Percentiles rank a stretch among this genome's conserved stretches.
phyloP scores from a whole-genome alignment of 108 stramenopile genomes.

The Aurantiochytrium sp. region DNA sequence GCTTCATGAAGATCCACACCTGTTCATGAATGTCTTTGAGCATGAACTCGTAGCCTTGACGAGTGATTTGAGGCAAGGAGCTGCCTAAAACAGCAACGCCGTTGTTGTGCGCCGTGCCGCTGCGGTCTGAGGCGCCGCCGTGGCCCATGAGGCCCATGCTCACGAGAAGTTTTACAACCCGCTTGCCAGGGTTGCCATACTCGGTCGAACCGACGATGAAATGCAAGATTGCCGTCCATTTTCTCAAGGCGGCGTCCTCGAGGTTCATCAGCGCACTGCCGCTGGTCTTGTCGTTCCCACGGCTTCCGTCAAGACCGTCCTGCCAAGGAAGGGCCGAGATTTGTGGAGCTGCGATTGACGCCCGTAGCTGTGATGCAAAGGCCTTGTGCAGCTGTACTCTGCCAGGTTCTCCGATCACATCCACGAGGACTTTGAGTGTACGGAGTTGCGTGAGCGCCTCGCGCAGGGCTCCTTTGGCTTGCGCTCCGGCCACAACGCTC shows the following conservation, averaged over 20 bases:
- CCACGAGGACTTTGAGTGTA: neutral
- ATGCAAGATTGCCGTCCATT: neutral
- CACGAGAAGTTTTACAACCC: neutral
- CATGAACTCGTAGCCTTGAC: neutral
- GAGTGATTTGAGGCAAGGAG: neutral
- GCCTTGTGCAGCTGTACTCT: neutral
- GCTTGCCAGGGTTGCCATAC: neutral
- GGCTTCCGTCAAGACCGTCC: neutral
- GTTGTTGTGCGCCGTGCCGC: neutral
- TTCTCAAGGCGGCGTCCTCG: neutral
- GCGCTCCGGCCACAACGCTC: neutral
- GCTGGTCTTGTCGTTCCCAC: neutral
- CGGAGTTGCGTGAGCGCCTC: neutral
- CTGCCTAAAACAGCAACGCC: too few species aligned
- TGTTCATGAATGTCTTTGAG: neutral
- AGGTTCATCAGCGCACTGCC: neutral
- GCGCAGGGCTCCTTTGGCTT: neutral
- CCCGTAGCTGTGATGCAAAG: neutral
- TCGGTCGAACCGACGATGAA: neutral
- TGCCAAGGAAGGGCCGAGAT: neutral
- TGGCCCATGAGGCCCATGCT: neutral
- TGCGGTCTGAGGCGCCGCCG: neutral
- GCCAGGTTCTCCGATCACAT: neutral
- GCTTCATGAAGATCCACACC: neutral
- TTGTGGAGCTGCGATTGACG: neutral